phyloP scores from a whole-genome alignment of 1,284 basidiomycete species.

The Marasmius fiardii region DNA sequence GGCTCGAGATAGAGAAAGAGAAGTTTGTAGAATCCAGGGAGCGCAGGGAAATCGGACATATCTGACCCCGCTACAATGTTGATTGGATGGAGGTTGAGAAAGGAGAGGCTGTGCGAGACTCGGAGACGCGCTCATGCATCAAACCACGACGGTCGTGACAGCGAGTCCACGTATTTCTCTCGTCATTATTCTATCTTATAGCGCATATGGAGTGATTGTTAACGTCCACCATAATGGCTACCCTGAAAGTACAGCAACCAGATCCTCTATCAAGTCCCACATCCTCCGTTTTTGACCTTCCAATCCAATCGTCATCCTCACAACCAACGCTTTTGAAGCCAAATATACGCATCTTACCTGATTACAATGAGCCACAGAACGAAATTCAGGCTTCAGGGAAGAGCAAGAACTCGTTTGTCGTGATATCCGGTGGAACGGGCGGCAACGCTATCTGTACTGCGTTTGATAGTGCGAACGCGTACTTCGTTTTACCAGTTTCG shows the following conservation, averaged over 20 bases:
- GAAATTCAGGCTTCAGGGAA: neutral
- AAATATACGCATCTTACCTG: constrained; percentile 16
- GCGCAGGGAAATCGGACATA: constrained; percentile 50
- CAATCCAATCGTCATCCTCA: constrained; percentile 34
- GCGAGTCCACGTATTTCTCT: neutral
- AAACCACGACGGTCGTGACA: too few species aligned
- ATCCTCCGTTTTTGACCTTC: constrained; percentile 72
- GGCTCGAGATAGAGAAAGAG: constrained; percentile 73
- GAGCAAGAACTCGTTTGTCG: constrained; percentile 42
- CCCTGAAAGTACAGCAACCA: constrained; percentile 4
- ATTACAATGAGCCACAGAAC: neutral
- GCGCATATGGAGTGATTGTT: neutral
- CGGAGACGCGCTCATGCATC: neutral
- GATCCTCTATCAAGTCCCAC: constrained; percentile 45
- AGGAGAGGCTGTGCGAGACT: constrained; percentile 7
- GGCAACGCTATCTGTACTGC: constrained; percentile 79
- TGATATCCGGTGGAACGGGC: constrained; percentile 82
- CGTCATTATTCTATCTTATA: neutral
- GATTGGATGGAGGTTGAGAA: neutral
- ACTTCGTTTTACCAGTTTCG: constrained; percentile 78
- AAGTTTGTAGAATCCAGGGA: constrained; percentile 64
- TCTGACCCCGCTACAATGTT: neutral
- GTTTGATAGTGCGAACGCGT: constrained; percentile 54
- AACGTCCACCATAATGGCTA: neutral
- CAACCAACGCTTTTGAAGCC: constrained; percentile 3